Conservation (phyloP, 345 rosid species). For the Populus pruinosa region DNA sequence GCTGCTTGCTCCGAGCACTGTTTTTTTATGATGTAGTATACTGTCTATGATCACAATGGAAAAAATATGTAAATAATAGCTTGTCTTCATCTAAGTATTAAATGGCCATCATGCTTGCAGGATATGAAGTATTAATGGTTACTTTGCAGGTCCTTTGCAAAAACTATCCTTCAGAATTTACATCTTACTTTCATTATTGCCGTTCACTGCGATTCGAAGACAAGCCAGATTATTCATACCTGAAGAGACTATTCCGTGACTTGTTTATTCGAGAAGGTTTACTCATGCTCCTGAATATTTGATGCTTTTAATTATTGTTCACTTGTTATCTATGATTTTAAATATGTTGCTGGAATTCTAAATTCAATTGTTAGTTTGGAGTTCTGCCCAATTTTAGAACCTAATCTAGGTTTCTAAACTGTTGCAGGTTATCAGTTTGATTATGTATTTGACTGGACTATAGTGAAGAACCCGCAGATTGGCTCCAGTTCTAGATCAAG, state of each 20-base stretch:
- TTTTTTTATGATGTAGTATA: neutral
- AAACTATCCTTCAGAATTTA: slow-evolving; percentile 77
- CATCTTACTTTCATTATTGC: slow-evolving; percentile 90
- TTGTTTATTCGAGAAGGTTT: slow-evolving; percentile 90
- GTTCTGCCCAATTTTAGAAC: neutral
- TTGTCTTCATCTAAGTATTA: neutral
- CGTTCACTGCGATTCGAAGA: slow-evolving; percentile 93
- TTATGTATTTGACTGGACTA: slow-evolving; percentile 92
- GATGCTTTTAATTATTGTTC: neutral
- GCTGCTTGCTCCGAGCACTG: neutral
- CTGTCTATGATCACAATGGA: neutral
- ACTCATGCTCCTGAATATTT: neutral
- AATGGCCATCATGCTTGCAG: neutral
- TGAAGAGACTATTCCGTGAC: slow-evolving; percentile 88
- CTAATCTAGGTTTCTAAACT: slow-evolving; percentile 9
- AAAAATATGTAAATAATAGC: neutral
- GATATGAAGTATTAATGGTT: neutral
- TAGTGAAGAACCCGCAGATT: slow-evolving; percentile 76
- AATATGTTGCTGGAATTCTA: neutral
- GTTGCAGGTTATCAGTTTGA: slow-evolving; percentile 83
- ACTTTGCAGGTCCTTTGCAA: slow-evolving; percentile 73
- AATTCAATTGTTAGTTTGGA: neutral
- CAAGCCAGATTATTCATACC: slow-evolving; percentile 90
- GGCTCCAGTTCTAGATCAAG: slow-evolving; percentile 72
- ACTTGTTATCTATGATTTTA: neutral